phyloP scores from a whole-genome alignment of 176 grass and related monocot genomes.

The Musa troglodytarum region DNA sequence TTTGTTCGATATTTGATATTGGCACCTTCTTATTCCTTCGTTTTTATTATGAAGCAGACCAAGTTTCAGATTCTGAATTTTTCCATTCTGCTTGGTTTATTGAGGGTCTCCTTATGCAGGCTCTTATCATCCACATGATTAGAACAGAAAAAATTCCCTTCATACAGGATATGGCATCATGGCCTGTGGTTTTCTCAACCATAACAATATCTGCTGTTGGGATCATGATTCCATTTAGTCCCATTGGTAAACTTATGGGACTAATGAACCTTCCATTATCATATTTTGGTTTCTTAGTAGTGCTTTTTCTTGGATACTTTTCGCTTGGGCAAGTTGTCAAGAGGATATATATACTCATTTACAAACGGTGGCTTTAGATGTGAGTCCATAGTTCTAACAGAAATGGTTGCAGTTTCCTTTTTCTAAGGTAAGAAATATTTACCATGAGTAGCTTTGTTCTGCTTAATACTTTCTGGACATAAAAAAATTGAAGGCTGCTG shows the following conservation, averaged over 20 bases:
- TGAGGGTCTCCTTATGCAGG: slow-evolving; percentile 34
- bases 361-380: slow-evolving; percentile 29
- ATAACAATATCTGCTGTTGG: slow-evolving; percentile 20
- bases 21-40: slow-evolving; percentile 23
- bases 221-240: slow-evolving; percentile 21
- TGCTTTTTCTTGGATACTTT: slow-evolving; percentile 35
- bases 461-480: no score
- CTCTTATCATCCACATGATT: slow-evolving; percentile 37
- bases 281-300: slow-evolving; percentile 28
- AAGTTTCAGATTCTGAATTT: slow-evolving; percentile 10
- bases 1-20: slow-evolving; percentile 30
- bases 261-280: slow-evolving; percentile 27
- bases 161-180: slow-evolving; percentile 34
- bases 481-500: no score
- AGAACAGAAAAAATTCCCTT: slow-evolving; percentile 34
- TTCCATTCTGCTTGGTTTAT: slow-evolving; percentile 36
- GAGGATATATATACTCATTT: slow-evolving; percentile 25
- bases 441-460: no score
- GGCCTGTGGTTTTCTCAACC: slow-evolving; percentile 36
- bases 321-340: slow-evolving; percentile 32
- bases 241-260: slow-evolving; percentile 32
- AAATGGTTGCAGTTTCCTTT: background rate
- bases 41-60: slow-evolving; percentile 21
- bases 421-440: background rate
- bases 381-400: background rate